Base-by-base conservation (phyloP, 306 rosid genomes). In the Pterocarpus santalinus region DNA sequence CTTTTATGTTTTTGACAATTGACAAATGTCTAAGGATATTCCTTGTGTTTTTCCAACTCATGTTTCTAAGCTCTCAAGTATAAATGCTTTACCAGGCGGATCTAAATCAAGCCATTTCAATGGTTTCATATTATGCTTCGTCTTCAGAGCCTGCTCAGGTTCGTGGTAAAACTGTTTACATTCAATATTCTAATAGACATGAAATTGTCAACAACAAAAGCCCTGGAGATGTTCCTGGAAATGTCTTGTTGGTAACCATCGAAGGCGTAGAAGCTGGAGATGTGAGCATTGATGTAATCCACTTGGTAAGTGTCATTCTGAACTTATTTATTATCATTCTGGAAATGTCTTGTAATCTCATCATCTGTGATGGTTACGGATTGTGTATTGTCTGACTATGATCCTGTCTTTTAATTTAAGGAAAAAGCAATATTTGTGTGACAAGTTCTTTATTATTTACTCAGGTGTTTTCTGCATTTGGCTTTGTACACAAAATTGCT, bases 251-350 rank as follows among this genome's bases (percentile, higher is more conserved):
- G 83, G 98, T 91, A 51, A 94, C 98, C 39, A 91, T 91, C 30
- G 98, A 94, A 86, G 97, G 98, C 1, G 95, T 94, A 72, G 98
- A 94, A 84, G 98, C 97, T 33, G 98, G 97, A 17, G 98, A 94
- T 52, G 98, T 94, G 81, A 91, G 97, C 95, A 94, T 94, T 78
- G 98, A 94, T 79, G 94, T 94, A 72, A 94, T 94, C 83, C 98
- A 94, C 85, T 80, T 94, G 92, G 98, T 94, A 81, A 85, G 94
- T 83, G 91, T 93, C 88, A 88, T 90, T 91, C 97, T 93, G 92
- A 91, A 87, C 96, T 93, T 89, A 86, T 82, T 75, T 81, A 90
- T 91, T 82, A 75, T 86, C 86, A 65, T 87, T 79, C 90, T 78
- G 86, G 73, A 83, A 43, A 83, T 5, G 5, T 51, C 7, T 13